These are phyloP conservation scores for Panellus pusillus DNA, from an alignment of 768 basidiomycete genomes.

Conservation along the genomic window DNA sequence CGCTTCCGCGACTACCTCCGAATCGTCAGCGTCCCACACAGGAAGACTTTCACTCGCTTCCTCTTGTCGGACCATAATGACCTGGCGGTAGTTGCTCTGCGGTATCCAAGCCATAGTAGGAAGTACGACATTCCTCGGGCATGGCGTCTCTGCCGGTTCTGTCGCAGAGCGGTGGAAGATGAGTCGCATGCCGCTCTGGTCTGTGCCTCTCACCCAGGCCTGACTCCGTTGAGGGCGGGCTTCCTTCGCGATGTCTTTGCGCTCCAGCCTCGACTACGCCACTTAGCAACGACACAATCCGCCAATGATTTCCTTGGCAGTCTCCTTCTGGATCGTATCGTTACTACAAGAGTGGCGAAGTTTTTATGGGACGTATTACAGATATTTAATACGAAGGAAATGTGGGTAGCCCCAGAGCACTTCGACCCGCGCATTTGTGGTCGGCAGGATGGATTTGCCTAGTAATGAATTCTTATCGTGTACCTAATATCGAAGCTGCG, in stretches of 20 bases:
- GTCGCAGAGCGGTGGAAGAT: background rate
- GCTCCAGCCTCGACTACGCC: background rate
- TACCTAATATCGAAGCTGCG: too few species aligned
- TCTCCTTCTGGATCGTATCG: too few species aligned
- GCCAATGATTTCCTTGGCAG: background rate
- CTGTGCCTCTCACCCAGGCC: too few species aligned
- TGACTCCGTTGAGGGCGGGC: too few species aligned
- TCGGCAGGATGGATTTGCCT: too few species aligned
- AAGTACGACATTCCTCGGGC: too few species aligned
- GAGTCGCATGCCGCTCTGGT: too few species aligned
- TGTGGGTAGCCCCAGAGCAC: slow-evolving; percentile 6
- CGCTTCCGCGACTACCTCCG: background rate
- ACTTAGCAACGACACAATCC: background rate
- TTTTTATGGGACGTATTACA: background rate
- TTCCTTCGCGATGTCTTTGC: too few species aligned
- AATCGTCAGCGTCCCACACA: background rate
- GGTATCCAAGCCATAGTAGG: too few species aligned
- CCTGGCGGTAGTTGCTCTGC: background rate
- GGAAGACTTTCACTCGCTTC: slow-evolving; percentile 1
- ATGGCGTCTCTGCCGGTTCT: background rate
- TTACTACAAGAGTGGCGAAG: background rate
- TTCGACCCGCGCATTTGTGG: background rate
- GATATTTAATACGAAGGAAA: background rate
- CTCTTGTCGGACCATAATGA: background rate
- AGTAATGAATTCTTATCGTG: too few species aligned